Base-by-base conservation (phyloP, 495 filamentous ascomycete genomes). In the Neurospora pannonica region DNA sequence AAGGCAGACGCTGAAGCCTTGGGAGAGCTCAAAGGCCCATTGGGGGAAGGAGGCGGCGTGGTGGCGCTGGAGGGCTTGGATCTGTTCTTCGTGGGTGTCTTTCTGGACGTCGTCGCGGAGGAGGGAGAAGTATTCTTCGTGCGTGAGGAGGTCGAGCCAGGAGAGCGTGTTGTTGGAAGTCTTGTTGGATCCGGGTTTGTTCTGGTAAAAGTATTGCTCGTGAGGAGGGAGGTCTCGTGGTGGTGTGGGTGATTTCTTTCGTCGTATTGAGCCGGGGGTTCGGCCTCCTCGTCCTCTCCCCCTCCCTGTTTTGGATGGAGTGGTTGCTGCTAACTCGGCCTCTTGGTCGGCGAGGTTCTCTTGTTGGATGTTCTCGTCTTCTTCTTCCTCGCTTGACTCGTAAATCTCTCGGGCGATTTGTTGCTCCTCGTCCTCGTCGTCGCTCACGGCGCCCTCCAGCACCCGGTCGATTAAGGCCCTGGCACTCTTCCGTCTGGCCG, bases 161-260 rank as follows among this genome's bases (percentile, higher is more conserved):
- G 92, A 87, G 9, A 98, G 86, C 17, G 88, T 97, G 77, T 94
- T 96, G 78, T 91, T 92, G 10, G 95, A 97, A 6, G 95, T 97
- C 79, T 94, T 94, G 67, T 87, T 83, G 5, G 90, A 87, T 24
- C 92, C 93, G 19, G 93, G 90, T 40, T 92, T 90, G 81, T 97
- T 97, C 77, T 98, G 92, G 81, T 91, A 94, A 79, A 99, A 98
- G 80, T 97, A 99, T 71, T 90, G 91, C 79, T 99, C 96, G 75
- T 97, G 92, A 0, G 94, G 85, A 28, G 94, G 92, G 5, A 98
- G 86, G 74, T 95, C 88, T 37, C 87, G 86, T 42, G 93, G 92
- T 5, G 95, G 93, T 10, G 93, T 94, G 7, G 93, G 92, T 13
- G 92, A 92, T 54, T 88, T 90, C 79, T 92, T 92, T 73, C 90